Evolutionary conservation across 441 rosid species (phyloP).

Genomic region (Cnidoscolus chayamansa): DNA sequence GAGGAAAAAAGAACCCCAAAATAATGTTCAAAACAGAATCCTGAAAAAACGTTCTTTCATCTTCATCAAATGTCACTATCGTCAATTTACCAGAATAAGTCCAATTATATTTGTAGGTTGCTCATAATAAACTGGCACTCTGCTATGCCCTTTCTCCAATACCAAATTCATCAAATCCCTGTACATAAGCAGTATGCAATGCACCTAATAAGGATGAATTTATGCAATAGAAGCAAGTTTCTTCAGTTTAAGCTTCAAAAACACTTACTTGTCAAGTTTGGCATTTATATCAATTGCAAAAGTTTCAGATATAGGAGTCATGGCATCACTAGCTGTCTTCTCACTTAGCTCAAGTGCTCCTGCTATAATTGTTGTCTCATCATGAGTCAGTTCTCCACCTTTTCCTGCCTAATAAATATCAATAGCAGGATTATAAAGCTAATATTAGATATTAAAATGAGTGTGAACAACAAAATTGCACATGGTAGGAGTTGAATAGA

Average conservation of each 20-base stretch:
- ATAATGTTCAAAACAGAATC: not conserved
- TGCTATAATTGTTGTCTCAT: constrained; percentile 88
- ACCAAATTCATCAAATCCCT: constrained; percentile 73
- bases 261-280: constrained; percentile 59
- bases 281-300: constrained; percentile 74
- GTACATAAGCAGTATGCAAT: constrained; percentile 28
- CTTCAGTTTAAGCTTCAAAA: not conserved
- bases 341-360: constrained; percentile 90
- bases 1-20: not conserved
- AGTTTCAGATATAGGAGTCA: constrained; percentile 73
- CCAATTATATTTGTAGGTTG: constrained; percentile 79
- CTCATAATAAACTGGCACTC: constrained; percentile 82
- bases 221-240: constrained; percentile 3
- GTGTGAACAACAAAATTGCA: not conserved
- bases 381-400: constrained; percentile 89
- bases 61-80: not conserved
- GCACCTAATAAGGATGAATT: constrained; percentile 11
- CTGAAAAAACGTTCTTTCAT: not conserved
- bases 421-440: constrained; percentile 10
- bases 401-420: constrained; percentile 67
- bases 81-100: constrained; percentile 56
- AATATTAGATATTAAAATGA: not conserved
- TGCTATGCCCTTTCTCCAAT: constrained; percentile 90
- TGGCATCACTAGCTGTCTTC: constrained; percentile 77
- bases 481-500: not conserved